These are phyloP conservation scores for Leccinum rimulosum DNA, from an alignment of 768 basidiomycete species.

Conservation along the genomic window DNA sequence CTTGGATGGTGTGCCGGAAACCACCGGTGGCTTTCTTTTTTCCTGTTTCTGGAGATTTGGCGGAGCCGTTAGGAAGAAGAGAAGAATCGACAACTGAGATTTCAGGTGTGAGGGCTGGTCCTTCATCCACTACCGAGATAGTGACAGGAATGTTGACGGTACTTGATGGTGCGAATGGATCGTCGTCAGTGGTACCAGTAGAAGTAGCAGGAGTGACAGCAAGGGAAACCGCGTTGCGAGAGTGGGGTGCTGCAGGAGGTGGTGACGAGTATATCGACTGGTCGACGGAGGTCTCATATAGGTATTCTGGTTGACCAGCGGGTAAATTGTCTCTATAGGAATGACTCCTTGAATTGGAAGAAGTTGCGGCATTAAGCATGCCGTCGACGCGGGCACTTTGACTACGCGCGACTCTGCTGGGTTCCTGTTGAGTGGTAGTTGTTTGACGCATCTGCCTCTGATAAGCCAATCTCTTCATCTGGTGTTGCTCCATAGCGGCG, in stretches of 20 bases:
- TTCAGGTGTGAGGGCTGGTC: constrained; percentile 14
- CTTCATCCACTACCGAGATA: constrained; percentile 29
- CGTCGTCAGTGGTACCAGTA: constrained; percentile 50
- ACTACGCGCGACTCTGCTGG: constrained; percentile 39
- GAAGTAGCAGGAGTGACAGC: constrained; percentile 46
- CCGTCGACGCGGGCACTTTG: constrained; percentile 58
- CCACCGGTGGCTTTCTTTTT: constrained; percentile 45
- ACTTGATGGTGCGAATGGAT: constrained; percentile 62
- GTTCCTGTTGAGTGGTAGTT: constrained; percentile 33
- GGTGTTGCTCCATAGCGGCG: constrained; percentile 80
- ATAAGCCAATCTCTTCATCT: constrained; percentile 77
- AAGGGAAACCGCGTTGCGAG: constrained; percentile 40
- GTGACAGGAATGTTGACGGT: constrained; percentile 28
- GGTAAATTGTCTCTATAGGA: constrained; percentile 50
- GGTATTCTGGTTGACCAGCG: constrained; percentile 55
- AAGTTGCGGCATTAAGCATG: constrained; percentile 32
- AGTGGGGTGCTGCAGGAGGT: constrained; percentile 31
- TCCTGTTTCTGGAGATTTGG: constrained; percentile 38
- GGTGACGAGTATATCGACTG: constrained; percentile 46
- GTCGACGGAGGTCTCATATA: constrained; percentile 72
- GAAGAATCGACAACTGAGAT: constrained; percentile 21
- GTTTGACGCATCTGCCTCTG: constrained; percentile 74
- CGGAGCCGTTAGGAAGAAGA: constrained; percentile 23
- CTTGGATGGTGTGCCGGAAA: constrained; percentile 92
- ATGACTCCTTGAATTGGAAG: constrained; percentile 38